Percentiles rank a stretch among this genome's conserved stretches.
phyloP scores from a whole-genome alignment of 768 basidiomycete genomes.

The Termitomyces sp. region DNA sequence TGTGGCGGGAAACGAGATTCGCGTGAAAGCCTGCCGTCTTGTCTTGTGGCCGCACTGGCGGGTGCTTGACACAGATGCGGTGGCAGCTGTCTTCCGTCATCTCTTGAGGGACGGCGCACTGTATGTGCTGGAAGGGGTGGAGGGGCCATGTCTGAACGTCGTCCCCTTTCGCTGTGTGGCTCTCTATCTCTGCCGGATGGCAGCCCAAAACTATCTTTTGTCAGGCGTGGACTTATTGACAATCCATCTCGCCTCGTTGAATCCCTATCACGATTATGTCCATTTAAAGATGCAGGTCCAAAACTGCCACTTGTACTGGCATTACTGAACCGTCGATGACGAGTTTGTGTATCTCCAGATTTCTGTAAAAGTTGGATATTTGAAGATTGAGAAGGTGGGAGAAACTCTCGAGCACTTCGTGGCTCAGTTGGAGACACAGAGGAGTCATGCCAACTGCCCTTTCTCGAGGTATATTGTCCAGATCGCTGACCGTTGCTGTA shows the following conservation, averaged over 20 bases:
- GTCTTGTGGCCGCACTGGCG: constrained; percentile 22
- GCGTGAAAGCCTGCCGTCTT: constrained; percentile 39
- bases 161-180: constrained; percentile 28
- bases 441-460: constrained; percentile 42
- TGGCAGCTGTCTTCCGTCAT: constrained; percentile 49
- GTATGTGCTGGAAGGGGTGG: constrained; percentile 44
- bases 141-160: constrained; percentile 50
- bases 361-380: constrained; percentile 64
- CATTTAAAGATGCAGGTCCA: constrained; percentile 19
- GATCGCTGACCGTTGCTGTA: constrained; percentile 54
- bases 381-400: constrained; percentile 28
- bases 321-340: constrained; percentile 32
- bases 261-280: constrained; percentile 25
- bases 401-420: constrained; percentile 43
- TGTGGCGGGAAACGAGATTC: constrained; percentile 37
- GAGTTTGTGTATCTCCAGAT: constrained; percentile 30
- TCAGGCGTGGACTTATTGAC: constrained; percentile 34
- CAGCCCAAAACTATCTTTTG: constrained; percentile 26
- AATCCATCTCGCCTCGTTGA: constrained; percentile 33
- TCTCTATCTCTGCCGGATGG: constrained; percentile 29
- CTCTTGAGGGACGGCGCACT: constrained; percentile 31
- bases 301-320: constrained; percentile 23
- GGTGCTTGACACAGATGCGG: constrained; percentile 49
- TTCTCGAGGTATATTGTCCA: constrained; percentile 41
- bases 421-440: constrained; percentile 35